Conservation (phyloP, 495 filamentous ascomycete genomes). For the Tuber melanosporum region DNA sequence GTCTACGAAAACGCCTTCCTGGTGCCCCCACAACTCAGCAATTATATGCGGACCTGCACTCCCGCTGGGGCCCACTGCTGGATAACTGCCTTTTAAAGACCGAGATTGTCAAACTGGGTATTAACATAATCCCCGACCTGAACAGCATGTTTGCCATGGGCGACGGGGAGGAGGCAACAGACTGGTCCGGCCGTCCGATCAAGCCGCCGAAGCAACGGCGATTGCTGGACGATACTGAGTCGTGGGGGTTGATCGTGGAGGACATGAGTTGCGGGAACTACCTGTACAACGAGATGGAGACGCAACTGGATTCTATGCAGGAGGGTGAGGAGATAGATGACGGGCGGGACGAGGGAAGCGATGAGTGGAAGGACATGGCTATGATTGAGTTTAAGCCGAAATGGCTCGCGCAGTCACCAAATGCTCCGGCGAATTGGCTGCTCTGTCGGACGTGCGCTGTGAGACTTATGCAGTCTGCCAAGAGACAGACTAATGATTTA, state of each 20-base stretch:
- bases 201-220: conserved; percentile 27
- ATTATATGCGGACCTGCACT: conserved; percentile 32
- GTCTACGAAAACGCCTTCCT: conserved; percentile 38
- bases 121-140: conserved; percentile 30
- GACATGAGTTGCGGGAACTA: conserved; percentile 42
- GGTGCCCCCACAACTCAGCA: conserved; percentile 38
- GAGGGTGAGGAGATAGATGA: conserved; percentile 24
- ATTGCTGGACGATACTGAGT: conserved; percentile 36
- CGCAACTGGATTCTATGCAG: background rate
- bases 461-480: conserved; percentile 48
- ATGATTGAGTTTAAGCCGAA: conserved; percentile 86
- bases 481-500: conserved; percentile 11
- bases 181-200: conserved; percentile 37
- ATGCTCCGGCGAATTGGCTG: conserved; percentile 59
- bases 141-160: conserved; percentile 22
- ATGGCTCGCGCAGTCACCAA: conserved; percentile 80
- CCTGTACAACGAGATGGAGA: conserved; percentile 24
- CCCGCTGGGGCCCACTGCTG: conserved; percentile 35
- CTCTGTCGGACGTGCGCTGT: conserved; percentile 84
- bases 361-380: conserved; percentile 40
- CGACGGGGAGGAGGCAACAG: conserved; percentile 19
- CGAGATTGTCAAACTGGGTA: conserved; percentile 32
- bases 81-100: conserved; percentile 35
- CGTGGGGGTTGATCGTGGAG: conserved; percentile 39
- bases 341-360: conserved; percentile 29